phyloP scores from a whole-genome alignment of 140 eudicot species.

The Anethum foeniculum region DNA sequence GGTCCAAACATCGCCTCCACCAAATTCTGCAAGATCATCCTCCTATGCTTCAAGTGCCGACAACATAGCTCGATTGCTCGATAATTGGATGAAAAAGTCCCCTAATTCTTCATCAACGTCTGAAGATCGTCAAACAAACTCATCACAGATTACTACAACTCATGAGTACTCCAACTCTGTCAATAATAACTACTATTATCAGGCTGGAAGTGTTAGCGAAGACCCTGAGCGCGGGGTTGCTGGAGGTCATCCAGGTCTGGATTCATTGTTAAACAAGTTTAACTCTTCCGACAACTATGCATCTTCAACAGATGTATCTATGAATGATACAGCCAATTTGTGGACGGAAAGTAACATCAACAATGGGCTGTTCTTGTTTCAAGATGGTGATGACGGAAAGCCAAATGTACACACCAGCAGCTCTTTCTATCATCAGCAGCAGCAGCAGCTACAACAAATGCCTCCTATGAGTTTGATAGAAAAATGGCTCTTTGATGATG shows the following conservation, averaged over 20 bases:
- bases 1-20: background rate
- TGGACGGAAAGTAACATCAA: background rate
- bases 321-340: background rate
- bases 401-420: background rate
- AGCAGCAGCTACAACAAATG: background rate
- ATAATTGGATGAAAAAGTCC: background rate
- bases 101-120: background rate
- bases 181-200: background rate
- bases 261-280: background rate
- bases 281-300: background rate
- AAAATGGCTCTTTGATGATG: slow-evolving; percentile 6
- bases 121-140: background rate
- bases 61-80: background rate
- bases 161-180: background rate
- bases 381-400: background rate
- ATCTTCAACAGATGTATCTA: background rate
- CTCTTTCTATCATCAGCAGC: background rate
- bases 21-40: background rate
- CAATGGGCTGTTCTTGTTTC: background rate
- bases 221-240: background rate
- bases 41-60: background rate
- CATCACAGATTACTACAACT: background rate
- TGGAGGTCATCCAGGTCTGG: background rate
- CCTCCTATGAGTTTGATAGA: background rate
- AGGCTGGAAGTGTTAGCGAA: background rate